Conservation (phyloP, 768 basidiomycete genomes). For the Hericium alpestre region DNA sequence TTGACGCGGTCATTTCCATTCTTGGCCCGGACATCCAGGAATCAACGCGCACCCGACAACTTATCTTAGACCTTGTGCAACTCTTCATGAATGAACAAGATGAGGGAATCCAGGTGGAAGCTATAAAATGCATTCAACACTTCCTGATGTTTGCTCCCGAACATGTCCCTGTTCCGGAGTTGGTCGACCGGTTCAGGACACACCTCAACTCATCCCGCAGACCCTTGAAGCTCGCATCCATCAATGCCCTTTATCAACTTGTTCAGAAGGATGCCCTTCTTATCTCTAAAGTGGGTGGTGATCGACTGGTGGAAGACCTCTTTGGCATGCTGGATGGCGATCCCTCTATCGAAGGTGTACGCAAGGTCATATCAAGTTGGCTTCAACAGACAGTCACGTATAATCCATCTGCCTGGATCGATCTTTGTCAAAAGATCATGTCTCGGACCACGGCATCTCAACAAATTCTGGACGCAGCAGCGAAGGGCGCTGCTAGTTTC, state of each 20-base stretch:
- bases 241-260: slow-evolving; percentile 93
- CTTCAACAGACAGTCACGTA: slow-evolving; percentile 86
- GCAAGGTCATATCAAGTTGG: slow-evolving; percentile 91
- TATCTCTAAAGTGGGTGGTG: slow-evolving; percentile 90
- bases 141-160: slow-evolving; percentile 93
- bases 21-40: slow-evolving; percentile 95
- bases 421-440: slow-evolving; percentile 96
- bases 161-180: slow-evolving; percentile 68
- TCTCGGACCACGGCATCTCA: slow-evolving; percentile 81
- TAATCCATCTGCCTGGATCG: slow-evolving; percentile 96
- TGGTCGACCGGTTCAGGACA: slow-evolving; percentile 67
- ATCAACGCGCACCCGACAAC: slow-evolving; percentile 61
- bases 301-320: slow-evolving; percentile 85
- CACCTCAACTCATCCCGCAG: slow-evolving; percentile 74
- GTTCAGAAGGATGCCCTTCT: slow-evolving; percentile 89
- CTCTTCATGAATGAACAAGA: slow-evolving; percentile 81
- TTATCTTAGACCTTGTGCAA: slow-evolving; percentile 76
- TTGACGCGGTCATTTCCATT: slow-evolving; percentile 87
- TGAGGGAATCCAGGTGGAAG: slow-evolving; percentile 83
- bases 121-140: slow-evolving; percentile 93
- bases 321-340: slow-evolving; percentile 95
- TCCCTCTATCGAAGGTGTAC: slow-evolving; percentile 85
- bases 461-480: slow-evolving; percentile 53
- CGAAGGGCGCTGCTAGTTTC: slow-evolving; percentile 38
- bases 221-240: slow-evolving; percentile 86